Evolutionary conservation across 179 eudicot species (phyloP).

Genomic region (Heliamphora pulchella): DNA sequence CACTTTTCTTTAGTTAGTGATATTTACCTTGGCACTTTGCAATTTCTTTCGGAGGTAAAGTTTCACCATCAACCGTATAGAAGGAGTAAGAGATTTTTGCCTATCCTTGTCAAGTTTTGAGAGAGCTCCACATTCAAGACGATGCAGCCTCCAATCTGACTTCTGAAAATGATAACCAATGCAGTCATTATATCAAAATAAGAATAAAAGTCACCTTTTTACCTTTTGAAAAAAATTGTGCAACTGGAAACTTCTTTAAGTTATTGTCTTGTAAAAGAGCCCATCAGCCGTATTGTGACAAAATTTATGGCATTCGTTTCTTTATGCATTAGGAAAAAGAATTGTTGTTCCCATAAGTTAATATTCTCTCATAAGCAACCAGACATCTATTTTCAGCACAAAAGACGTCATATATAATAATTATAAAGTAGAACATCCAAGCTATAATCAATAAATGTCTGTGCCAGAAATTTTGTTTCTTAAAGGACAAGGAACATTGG

Average conservation of each 20-base stretch:
- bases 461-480: not conserved
- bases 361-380: not conserved
- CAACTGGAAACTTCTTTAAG: not conserved
- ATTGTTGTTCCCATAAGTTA: not conserved
- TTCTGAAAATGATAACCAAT: conserved; percentile 37
- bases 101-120: conserved; percentile 53
- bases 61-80: conserved; percentile 81
- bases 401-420: not conserved
- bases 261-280: not conserved
- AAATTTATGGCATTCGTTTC: not conserved
- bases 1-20: conserved; percentile 7
- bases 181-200: not conserved
- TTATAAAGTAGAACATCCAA: not conserved
- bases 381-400: not conserved
- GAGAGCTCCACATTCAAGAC: conserved; percentile 62
- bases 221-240: not conserved
- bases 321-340: not conserved
- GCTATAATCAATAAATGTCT: not conserved
- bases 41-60: conserved; percentile 57
- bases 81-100: conserved; percentile 63
- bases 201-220: not conserved
- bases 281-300: not conserved
- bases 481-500: not conserved
- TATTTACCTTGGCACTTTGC: conserved; percentile 59
- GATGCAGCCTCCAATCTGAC: conserved; percentile 88